Evolutionary conservation across 2,329 filamentous ascomycete genomes (phyloP).

Genomic region (Fusarium stilboides): DNA sequence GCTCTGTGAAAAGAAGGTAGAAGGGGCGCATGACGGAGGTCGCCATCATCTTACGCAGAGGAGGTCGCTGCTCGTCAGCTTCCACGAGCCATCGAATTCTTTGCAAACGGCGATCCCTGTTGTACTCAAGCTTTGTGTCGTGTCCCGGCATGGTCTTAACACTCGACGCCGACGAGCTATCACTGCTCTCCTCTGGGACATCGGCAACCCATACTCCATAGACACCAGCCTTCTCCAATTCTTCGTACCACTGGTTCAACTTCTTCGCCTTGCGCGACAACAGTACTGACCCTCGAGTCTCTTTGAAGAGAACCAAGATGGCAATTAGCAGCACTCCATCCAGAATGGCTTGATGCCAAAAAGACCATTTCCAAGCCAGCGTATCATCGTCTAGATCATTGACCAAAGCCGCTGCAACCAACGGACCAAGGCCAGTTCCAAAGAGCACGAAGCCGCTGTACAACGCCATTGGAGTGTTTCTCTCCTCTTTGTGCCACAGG

Average conservation of each 20-base stretch:
- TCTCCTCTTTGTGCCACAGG: constrained; percentile 81
- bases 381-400: constrained; percentile 65
- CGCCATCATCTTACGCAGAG: constrained; percentile 77
- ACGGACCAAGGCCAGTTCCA: constrained; percentile 84
- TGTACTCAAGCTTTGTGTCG: constrained; percentile 19
- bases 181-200: constrained; percentile 17
- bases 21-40: constrained; percentile 86
- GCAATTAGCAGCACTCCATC: constrained; percentile 72
- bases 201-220: constrained; percentile 62
- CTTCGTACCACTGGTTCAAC: constrained; percentile 85
- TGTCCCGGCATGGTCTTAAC: constrained; percentile 33
- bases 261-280: constrained; percentile 80
- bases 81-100: constrained; percentile 86
- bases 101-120: constrained; percentile 33
- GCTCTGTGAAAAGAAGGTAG: constrained; percentile 80
- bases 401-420: constrained; percentile 79
- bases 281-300: constrained; percentile 86
- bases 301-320: constrained; percentile 80
- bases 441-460: constrained; percentile 85
- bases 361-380: constrained; percentile 85
- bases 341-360: constrained; percentile 86
- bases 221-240: constrained; percentile 76
- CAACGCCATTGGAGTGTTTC: constrained; percentile 91
- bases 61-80: constrained; percentile 81
- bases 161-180: constrained; percentile 44